Evolutionary conservation across 2,329 filamentous ascomycete species (phyloP), one percentile per base, ranked within the genome.

Genomic region (Xylariaceae sp.): DNA sequence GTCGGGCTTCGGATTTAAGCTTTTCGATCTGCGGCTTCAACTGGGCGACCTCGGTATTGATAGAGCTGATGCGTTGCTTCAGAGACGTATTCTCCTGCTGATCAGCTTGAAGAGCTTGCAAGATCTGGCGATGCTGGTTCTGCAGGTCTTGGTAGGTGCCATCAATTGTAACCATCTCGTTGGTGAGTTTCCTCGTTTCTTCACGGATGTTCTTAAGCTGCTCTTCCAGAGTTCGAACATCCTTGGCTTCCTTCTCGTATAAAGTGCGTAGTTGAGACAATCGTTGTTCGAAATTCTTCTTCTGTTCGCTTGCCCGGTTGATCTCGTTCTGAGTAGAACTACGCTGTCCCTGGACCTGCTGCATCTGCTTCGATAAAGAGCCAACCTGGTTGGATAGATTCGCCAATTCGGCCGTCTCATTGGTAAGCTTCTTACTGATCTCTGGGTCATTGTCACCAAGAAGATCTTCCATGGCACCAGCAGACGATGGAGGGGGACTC

Each of bases 351-450:
- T 96, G 91, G 1, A 96, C 89, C 65, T 93, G 91, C 70, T 96
- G 91, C 86, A 96, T 96, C 75, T 99, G 92, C 69, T 89, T 96
- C 0, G 93, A 89, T 52, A 99, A 77, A 2, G 90, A 93, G 29
- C 91, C 88, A 62, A 99, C 91, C 73, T 98, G 95, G 72, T 96
- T 98, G 0, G 93, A 97, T 65, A 99, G 81, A 70, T 99, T 98
- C 49, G 93, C 95, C 55, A 99, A 81, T 72, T 99, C 95, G 0
- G 90, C 89, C 2, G 93, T 95, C 70, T 99, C 95, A 62, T 87
- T 89, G 0, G 89, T 95, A 21, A 98, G 79, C 71, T 90, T 96
- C 73, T 89, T 95, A 75, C 88, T 93, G 52, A 93, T 86, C 68
- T 96, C 92, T 1, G 89, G 89, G 63, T 98, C 93, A 62, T 88